Percentiles rank a stretch among this genome's conserved stretches.
These are phyloP conservation scores for Echinosophora koreensis DNA, from an alignment of 306 rosid species.

Conservation along the genomic window DNA sequence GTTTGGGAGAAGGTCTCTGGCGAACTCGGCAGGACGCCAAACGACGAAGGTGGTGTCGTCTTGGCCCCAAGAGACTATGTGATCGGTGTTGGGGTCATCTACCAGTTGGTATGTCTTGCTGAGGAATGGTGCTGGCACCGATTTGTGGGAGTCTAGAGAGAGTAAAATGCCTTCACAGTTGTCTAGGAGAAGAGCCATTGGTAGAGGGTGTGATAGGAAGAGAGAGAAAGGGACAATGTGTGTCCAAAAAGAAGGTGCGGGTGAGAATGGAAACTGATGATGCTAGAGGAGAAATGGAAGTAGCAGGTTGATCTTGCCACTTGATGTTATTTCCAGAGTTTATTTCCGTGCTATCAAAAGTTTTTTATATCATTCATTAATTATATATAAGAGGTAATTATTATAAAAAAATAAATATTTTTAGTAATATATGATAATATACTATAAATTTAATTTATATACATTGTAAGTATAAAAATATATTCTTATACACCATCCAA, in stretches of 20 bases:
- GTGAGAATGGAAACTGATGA: conserved; percentile 23
- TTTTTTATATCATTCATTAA: too few species aligned
- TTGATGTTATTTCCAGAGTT: too few species aligned
- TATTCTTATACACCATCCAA: too few species aligned
- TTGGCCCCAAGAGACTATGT: conserved; percentile 87
- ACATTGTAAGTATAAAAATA: too few species aligned
- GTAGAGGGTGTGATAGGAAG: background rate
- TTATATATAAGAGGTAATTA: too few species aligned
- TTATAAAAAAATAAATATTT: too few species aligned
- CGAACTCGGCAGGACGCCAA: conserved; percentile 87
- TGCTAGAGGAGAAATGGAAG: background rate
- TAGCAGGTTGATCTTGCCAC: too few species aligned
- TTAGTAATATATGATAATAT: too few species aligned
- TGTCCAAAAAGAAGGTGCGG: conserved; percentile 5
- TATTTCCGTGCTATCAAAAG: too few species aligned
- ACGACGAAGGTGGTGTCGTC: conserved; percentile 82
- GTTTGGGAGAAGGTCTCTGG: conserved; percentile 82
- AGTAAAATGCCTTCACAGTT: conserved; percentile 70
- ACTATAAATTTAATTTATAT: too few species aligned
- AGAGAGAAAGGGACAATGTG: conserved; percentile 3
- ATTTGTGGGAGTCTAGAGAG: conserved; percentile 75
- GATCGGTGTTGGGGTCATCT: conserved; percentile 75
- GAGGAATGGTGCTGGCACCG: conserved; percentile 84
- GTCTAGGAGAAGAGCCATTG: conserved; percentile 73
- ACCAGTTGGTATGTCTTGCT: conserved; percentile 82